A percentile compares a stretch with the other conserved stretches of the same genome.
Evolutionary conservation across 2,329 filamentous ascomycete species (phyloP).

Genomic region (Sclerotinia glacialis): DNA sequence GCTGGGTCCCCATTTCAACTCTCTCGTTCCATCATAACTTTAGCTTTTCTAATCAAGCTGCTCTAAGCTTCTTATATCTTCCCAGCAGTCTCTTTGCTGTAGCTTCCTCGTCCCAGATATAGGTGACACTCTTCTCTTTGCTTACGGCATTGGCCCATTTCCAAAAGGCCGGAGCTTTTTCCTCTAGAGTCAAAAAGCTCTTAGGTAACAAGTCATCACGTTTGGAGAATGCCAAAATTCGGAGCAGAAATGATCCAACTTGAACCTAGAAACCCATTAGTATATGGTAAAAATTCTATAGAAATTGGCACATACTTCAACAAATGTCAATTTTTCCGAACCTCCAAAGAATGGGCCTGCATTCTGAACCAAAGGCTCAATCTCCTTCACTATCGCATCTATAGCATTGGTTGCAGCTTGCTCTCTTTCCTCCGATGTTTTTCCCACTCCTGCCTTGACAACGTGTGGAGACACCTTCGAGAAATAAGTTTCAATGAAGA

Average conservation of each 20-base stretch:
- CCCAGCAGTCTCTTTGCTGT: constrained; percentile 45
- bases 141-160: constrained; percentile 63
- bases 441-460: constrained; percentile 41
- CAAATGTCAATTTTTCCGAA: constrained; percentile 63
- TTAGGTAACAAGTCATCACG: constrained; percentile 52
- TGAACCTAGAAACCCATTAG: constrained; percentile 48
- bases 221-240: constrained; percentile 55
- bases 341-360: constrained; percentile 63
- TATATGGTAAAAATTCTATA: constrained; percentile 5
- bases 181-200: constrained; percentile 47
- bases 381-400: constrained; percentile 60
- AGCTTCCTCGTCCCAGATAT: constrained; percentile 56
- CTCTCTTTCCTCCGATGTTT: constrained; percentile 45
- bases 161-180: constrained; percentile 62
- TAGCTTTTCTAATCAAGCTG: constrained; percentile 2
- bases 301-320: constrained; percentile 56
- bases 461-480: constrained; percentile 56
- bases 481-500: constrained; percentile 70
- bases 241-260: constrained; percentile 64
- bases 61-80: constrained; percentile 34
- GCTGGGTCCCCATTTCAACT: not conserved
- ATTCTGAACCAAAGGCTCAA: constrained; percentile 65
- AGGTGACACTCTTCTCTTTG: constrained; percentile 63
- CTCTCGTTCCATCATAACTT: constrained; percentile 1
- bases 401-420: constrained; percentile 52